Evolutionary conservation across 2,329 filamentous ascomycete species (phyloP).

Genomic region (Penicillium brasilianum): DNA sequence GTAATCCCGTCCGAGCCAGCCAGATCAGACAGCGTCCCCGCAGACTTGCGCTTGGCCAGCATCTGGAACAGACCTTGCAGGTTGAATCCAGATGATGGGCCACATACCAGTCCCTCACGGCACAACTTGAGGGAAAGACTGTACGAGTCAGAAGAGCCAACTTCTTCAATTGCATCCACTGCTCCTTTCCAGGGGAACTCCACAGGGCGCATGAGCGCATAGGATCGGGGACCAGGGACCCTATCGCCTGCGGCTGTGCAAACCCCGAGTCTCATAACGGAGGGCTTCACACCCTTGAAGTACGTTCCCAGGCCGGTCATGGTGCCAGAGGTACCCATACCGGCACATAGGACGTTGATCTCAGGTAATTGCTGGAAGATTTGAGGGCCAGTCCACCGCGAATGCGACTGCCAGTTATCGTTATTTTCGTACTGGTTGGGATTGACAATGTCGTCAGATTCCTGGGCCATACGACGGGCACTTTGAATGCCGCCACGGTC

Average conservation of each 20-base stretch:
- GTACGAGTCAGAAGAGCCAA: conserved; percentile 61
- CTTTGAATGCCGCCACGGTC: conserved; percentile 59
- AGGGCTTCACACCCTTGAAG: conserved; percentile 55
- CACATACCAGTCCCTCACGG: conserved; percentile 63
- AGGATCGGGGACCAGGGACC: conserved; percentile 63
- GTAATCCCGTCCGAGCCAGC: conserved; percentile 53
- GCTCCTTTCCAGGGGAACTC: conserved; percentile 64
- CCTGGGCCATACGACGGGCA: conserved; percentile 50
- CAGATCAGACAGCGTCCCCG: conserved; percentile 52
- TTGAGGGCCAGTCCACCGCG: conserved; percentile 65
- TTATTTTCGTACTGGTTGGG: conserved; percentile 64
- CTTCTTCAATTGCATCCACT: conserved; percentile 62
- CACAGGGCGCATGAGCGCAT: conserved; percentile 55
- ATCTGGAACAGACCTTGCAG: conserved; percentile 59
- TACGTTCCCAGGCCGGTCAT: conserved; percentile 58
- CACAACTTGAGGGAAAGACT: conserved; percentile 59
- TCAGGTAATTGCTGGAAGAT: conserved; percentile 62
- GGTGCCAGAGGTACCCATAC: conserved; percentile 62
- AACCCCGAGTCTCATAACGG: conserved; percentile 50
- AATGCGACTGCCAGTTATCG: conserved; percentile 51
- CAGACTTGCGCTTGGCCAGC: conserved; percentile 55
- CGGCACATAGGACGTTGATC: conserved; percentile 61
- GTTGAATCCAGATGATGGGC: conserved; percentile 66
- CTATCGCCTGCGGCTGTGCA: conserved; percentile 63
- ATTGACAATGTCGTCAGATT: conserved; percentile 55